Percentiles rank a stretch among this genome's conserved stretches.
Evolutionary conservation across 208 protist genomes (phyloP).

Genomic region (Wallacemonas collosoma): DNA sequence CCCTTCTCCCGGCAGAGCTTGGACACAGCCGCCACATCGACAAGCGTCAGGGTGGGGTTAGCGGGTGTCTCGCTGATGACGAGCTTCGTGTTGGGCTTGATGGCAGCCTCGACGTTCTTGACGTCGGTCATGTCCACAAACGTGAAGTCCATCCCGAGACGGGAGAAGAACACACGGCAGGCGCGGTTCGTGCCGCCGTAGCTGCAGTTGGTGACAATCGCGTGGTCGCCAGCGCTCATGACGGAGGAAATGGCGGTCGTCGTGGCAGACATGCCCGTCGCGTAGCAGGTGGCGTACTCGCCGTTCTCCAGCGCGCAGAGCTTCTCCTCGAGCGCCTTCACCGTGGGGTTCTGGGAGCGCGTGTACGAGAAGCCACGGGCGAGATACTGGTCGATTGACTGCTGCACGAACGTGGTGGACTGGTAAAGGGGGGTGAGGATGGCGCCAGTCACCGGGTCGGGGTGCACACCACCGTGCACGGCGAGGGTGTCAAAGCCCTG

Average conservation of each 20-base stretch:
- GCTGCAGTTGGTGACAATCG: conserved; percentile 93
- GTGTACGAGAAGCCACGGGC: conserved; percentile 92
- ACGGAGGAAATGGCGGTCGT: conserved; percentile 91
- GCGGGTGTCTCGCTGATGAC: conserved; percentile 96
- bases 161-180: conserved; percentile 85
- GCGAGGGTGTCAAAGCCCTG: conserved; percentile 85
- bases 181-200: conserved; percentile 96
- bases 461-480: conserved; percentile 82
- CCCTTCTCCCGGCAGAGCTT: conserved; percentile 77
- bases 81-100: conserved; percentile 93
- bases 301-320: conserved; percentile 92
- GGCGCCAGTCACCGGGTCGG: conserved; percentile 86
- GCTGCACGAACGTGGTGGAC: conserved; percentile 90
- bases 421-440: conserved; percentile 91
- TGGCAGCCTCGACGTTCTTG: conserved; percentile 77
- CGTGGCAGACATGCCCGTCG: conserved; percentile 91
- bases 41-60: conserved; percentile 95
- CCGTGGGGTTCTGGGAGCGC: conserved; percentile 95
- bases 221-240: conserved; percentile 91
- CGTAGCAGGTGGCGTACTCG: conserved; percentile 83
- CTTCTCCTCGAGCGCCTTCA: conserved; percentile 87
- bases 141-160: conserved; percentile 90
- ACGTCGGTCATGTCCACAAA: conserved; percentile 94
- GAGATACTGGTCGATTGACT: conserved; percentile 85
- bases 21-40: conserved; percentile 89